Base-by-base conservation (phyloP, 2,329 filamentous ascomycete genomes). In the Colletotrichum scovillei region DNA sequence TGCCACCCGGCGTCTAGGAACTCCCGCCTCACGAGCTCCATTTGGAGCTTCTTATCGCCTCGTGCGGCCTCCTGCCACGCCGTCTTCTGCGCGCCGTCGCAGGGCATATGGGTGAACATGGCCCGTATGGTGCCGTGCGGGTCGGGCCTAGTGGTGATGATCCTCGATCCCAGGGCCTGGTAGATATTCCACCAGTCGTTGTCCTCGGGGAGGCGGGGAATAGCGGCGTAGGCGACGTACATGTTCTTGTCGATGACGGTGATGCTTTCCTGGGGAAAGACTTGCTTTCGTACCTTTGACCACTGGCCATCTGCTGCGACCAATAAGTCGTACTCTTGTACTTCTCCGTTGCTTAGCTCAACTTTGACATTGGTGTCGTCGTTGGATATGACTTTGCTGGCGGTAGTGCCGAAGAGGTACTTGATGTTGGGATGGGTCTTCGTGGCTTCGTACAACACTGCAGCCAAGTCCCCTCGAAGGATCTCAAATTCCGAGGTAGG, bases 401-500 rank as follows among this genome's bases (percentile, higher is more conserved):
- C 26, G 4, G 76, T 69, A n/a, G 63, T 70, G 5, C 77, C 79
- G 52, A 82, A 82, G 2, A 75, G 53, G 60, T 79, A 82, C 26
- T 72, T 70, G 7, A 78, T 74, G n/a, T 81, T 82, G 4, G 68
- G 42, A 42, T 70, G 53, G 11, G 49, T 26, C 24, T 19, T 67
- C 3, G 55, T 70, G 16, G 76, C 79, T 0, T 88, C 83, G 75
- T 87, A 86, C 1, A 92, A 77, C 1, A 91, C 80, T 16, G 81
- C 78, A 5, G 85, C 84, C 16, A 92, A 76, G 59, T 90, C 87
- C 0, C 87, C 89, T 11, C 90, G 82, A 82, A 92, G 87, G 62
- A 92, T 87, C 80, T 92, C 90, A 74, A 84, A 90, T 68, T 92
- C 89, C 72, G 85, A 86, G 0, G 87, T 88, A 12, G 63, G 38